Evolutionary conservation across 2,329 filamentous ascomycete species (phyloP).

Genomic region (Penicillium sp.): DNA sequence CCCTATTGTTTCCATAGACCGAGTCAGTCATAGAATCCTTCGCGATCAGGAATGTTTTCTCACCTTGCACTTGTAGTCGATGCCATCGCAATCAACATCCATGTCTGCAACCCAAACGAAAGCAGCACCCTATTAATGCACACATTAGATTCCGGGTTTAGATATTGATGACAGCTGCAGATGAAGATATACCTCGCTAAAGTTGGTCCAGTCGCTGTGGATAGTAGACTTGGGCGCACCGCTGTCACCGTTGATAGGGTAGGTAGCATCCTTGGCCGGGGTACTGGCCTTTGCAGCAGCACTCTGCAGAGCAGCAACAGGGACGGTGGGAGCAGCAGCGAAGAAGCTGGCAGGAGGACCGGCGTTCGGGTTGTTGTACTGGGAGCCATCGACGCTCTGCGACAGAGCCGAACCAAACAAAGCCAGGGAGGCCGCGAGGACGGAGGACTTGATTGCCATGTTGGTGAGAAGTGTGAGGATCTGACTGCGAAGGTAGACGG

Average conservation of each 20-base stretch:
- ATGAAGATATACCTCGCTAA: conserved; percentile 21
- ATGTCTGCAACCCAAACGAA: conserved; percentile 34
- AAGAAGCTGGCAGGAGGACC: conserved; percentile 31
- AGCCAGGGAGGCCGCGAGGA: conserved; percentile 5
- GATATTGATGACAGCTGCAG: neutral
- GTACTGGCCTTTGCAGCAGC: conserved; percentile 26
- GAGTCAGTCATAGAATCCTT: neutral
- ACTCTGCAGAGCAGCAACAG: conserved; percentile 26
- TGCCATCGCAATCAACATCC: conserved; percentile 38
- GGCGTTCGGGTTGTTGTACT: conserved; percentile 24
- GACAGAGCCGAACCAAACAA: conserved; percentile 3
- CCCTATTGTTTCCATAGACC: conserved; percentile 18
- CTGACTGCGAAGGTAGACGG: neutral
- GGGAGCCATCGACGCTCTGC: conserved; percentile 22
- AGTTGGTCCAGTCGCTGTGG: conserved; percentile 30
- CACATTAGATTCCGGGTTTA: neutral
- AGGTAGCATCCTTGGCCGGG: conserved; percentile 27
- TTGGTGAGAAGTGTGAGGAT: neutral
- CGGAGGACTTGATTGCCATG: conserved; percentile 5
- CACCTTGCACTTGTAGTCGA: conserved; percentile 31
- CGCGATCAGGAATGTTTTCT: neutral
- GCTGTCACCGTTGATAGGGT: conserved; percentile 23
- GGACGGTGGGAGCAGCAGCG: conserved; percentile 26
- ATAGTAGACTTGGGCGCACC: conserved; percentile 27
- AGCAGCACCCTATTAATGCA: conserved; percentile 26